A percentile compares a stretch with the other conserved stretches of the same genome.
These are phyloP conservation scores for Talaromyces liani DNA, from an alignment of 495 filamentous ascomycete genomes.

Conservation along the genomic window DNA sequence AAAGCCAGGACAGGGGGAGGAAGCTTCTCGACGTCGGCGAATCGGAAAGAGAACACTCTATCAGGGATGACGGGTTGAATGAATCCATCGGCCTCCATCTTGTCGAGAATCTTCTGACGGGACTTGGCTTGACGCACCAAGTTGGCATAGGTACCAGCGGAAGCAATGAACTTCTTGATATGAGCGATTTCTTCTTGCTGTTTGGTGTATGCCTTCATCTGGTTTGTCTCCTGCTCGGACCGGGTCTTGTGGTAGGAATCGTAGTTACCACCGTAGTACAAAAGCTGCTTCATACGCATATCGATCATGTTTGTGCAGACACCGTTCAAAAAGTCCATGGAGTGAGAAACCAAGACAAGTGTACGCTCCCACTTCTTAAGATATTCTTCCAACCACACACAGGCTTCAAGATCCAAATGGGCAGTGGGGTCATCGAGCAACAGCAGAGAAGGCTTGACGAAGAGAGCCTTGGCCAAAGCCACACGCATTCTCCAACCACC, in stretches of 20 bases:
- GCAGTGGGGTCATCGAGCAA: constrained; percentile 97
- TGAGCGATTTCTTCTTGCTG: constrained; percentile 98
- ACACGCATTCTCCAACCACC: constrained; percentile 99
- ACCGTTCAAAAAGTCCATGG: constrained; percentile 97
- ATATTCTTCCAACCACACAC: constrained; percentile 99
- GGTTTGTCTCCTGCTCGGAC: constrained; percentile 90
- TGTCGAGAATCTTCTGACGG: constrained; percentile 98
- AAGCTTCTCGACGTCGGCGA: constrained; percentile 97
- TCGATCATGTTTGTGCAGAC: constrained; percentile 99
- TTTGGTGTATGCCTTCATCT: constrained; percentile 97
- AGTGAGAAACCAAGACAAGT: constrained; percentile 95
- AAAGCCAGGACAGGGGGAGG: constrained; percentile 94
- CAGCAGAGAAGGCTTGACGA: constrained; percentile 93
- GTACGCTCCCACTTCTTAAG: constrained; percentile 99
- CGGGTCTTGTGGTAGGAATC: constrained; percentile 97
- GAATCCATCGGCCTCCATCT: constrained; percentile 99
- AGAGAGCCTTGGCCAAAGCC: constrained; percentile 92
- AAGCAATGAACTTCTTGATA: constrained; percentile 99
- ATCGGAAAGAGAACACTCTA: constrained; percentile 94
- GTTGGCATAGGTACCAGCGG: constrained; percentile 99
- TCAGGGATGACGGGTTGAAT: constrained; percentile 84
- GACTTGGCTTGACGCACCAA: constrained; percentile 98
- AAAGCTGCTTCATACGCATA: constrained; percentile 81
- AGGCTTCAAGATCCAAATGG: constrained; percentile 98
- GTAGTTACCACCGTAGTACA: constrained; percentile 99